phyloP scores from a whole-genome alignment of 257 asterid species.

The Asclepias syriaca region DNA sequence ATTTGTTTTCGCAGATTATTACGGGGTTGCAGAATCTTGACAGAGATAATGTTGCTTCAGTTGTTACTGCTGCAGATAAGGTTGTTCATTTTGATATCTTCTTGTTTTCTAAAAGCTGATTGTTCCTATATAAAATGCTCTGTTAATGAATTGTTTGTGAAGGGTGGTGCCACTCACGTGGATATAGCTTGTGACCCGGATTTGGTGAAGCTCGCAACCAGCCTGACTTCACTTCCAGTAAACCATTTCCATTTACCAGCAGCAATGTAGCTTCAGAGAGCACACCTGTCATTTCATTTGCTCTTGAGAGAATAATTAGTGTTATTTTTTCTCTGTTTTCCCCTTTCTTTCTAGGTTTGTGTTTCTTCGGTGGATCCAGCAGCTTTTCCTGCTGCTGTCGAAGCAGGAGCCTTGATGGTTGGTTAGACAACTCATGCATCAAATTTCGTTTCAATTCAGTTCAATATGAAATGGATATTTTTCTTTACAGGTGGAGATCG shows the following conservation, averaged over 20 bases:
- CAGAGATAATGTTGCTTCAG: constrained; percentile 75
- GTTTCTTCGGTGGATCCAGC: constrained; percentile 87
- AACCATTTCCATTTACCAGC: neutral
- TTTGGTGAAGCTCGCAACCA: constrained; percentile 70
- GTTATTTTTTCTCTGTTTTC: neutral
- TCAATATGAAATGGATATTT: neutral
- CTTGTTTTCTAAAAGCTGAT: neutral
- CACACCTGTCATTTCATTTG: no score
- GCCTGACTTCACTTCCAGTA: constrained; percentile 81
- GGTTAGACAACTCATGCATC: neutral
- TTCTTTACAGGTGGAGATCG: constrained; percentile 68
- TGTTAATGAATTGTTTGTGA: neutral
- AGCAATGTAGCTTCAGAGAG: no score
- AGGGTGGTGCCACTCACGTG: constrained; percentile 97
- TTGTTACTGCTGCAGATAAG: constrained; percentile 94
- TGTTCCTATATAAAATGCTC: no score
- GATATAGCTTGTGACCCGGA: constrained; percentile 90
- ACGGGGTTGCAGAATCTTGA: constrained; percentile 79
- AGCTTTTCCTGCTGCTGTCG: constrained; percentile 76
- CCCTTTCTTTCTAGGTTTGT: constrained; percentile 53
- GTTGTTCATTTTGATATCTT: constrained; percentile 22
- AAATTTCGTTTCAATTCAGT: neutral
- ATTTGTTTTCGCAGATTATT: constrained; percentile 51
- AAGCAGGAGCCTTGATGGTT: constrained; percentile 93
- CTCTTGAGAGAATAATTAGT: no score